phyloP scores from a whole-genome alignment of 148 eudicot species.

The Fallopia convolvulus region DNA sequence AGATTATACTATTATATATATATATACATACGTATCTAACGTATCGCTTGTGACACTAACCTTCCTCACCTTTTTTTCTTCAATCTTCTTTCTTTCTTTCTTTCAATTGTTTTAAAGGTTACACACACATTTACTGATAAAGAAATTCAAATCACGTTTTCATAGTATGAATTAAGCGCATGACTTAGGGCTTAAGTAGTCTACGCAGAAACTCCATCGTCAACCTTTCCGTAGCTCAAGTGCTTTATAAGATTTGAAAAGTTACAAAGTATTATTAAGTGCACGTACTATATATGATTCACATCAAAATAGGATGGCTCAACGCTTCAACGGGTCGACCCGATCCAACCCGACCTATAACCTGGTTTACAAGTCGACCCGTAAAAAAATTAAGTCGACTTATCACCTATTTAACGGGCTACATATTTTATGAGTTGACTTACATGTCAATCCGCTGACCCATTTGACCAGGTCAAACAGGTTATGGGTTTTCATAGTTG shows the following conservation, averaged over 20 bases:
- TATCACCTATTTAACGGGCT: too few species aligned
- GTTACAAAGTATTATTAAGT: background rate
- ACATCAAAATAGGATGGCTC: too few species aligned
- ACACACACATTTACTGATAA: background rate
- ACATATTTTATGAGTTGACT: too few species aligned
- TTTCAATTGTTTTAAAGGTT: background rate
- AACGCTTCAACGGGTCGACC: too few species aligned
- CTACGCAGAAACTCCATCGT: background rate
- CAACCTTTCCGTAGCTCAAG: background rate
- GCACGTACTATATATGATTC: background rate
- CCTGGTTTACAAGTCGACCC: too few species aligned
- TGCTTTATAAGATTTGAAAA: background rate
- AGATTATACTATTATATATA: too few species aligned
- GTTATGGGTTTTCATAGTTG: too few species aligned
- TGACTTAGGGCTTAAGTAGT: background rate
- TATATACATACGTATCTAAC: background rate
- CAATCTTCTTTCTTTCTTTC: background rate
- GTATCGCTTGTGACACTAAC: background rate
- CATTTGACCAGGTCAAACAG: too few species aligned
- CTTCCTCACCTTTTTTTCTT: too few species aligned
- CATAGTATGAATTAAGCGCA: background rate
- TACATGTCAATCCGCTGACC: too few species aligned
- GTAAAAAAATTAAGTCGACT: too few species aligned
- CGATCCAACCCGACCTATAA: too few species aligned
- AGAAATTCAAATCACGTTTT: background rate